phyloP scores from a whole-genome alignment of 2,329 filamentous ascomycete genomes.

The Malbranchea cinnamomea region DNA sequence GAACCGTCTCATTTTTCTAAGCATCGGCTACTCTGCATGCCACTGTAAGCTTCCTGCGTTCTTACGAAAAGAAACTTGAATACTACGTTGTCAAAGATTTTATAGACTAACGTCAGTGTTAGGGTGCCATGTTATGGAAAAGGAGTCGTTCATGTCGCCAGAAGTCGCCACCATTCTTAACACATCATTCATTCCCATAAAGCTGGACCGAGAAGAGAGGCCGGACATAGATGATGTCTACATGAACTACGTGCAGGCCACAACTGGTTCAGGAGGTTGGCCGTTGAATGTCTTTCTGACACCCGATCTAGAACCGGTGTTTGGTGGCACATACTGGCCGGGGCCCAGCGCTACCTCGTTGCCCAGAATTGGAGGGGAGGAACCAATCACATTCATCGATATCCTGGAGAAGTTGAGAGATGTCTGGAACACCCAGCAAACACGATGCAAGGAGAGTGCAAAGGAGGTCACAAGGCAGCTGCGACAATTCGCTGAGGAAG shows the following conservation, averaged over 20 bases:
- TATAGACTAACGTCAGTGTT: not conserved
- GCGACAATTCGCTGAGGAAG: slow-evolving; percentile 76
- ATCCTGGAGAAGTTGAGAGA: slow-evolving; percentile 64
- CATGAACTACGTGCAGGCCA: slow-evolving; percentile 95
- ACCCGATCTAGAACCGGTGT: slow-evolving; percentile 80
- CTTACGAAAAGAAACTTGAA: no score
- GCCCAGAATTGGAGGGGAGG: slow-evolving; percentile 27
- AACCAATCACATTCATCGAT: slow-evolving; percentile 63
- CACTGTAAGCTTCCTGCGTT: slow-evolving; percentile 53
- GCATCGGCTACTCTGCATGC: slow-evolving; percentile 88
- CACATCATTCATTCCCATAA: slow-evolving; percentile 73
- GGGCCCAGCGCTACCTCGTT: slow-evolving; percentile 48
- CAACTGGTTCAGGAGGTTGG: slow-evolving; percentile 82
- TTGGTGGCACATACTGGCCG: slow-evolving; percentile 93
- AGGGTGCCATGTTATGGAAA: slow-evolving; percentile 84
- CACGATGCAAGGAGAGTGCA: slow-evolving; percentile 69
- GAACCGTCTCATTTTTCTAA: slow-evolving; percentile 82
- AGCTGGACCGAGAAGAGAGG: slow-evolving; percentile 85
- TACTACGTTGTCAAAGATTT: no score
- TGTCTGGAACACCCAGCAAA: slow-evolving; percentile 70
- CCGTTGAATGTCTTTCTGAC: slow-evolving; percentile 95
- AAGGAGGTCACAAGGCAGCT: slow-evolving; percentile 69
- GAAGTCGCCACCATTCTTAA: slow-evolving; percentile 74
- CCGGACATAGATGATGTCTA: slow-evolving; percentile 92
- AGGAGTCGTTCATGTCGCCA: slow-evolving; percentile 75